Conservation (phyloP, 768 basidiomycete genomes). For the Auricularia auricula-judae region DNA sequence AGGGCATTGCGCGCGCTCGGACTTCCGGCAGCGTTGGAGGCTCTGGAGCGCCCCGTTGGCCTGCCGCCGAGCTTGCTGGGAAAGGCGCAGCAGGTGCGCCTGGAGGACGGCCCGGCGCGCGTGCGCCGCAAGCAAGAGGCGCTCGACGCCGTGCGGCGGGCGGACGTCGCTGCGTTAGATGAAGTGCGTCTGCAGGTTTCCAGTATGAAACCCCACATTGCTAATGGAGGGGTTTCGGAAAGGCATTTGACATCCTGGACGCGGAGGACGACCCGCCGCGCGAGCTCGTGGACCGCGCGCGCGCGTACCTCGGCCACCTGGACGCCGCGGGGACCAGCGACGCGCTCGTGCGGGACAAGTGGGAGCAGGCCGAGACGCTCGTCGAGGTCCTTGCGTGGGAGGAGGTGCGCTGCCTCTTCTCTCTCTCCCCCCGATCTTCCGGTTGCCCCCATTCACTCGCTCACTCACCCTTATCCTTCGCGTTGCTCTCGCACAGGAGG, state of each 20-base stretch:
- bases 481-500: slow-evolving; percentile 31
- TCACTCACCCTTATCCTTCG: background rate
- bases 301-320: slow-evolving; percentile 62
- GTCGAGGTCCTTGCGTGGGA: slow-evolving; percentile 64
- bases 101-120: slow-evolving; percentile 61
- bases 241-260: slow-evolving; percentile 89
- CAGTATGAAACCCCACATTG: no score
- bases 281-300: slow-evolving; percentile 58
- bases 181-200: slow-evolving; percentile 41
- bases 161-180: slow-evolving; percentile 52
- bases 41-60: slow-evolving; percentile 75
- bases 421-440: background rate
- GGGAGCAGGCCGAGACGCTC: slow-evolving; percentile 75
- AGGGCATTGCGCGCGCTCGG: slow-evolving; percentile 63
- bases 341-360: slow-evolving; percentile 64
- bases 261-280: slow-evolving; percentile 76
- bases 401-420: slow-evolving; percentile 26
- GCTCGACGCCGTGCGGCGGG: slow-evolving; percentile 51
- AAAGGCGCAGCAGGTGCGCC: slow-evolving; percentile 76
- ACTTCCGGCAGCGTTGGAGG: slow-evolving; percentile 79
- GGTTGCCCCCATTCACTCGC: background rate
- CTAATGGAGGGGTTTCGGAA: background rate
- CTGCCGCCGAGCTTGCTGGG: slow-evolving; percentile 79
- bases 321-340: slow-evolving; percentile 67
- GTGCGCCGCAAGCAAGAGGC: slow-evolving; percentile 67